A percentile compares a stretch with the other conserved stretches of the same genome.
phyloP scores from a whole-genome alignment of 768 basidiomycete species.

The Boletus fagicola region DNA sequence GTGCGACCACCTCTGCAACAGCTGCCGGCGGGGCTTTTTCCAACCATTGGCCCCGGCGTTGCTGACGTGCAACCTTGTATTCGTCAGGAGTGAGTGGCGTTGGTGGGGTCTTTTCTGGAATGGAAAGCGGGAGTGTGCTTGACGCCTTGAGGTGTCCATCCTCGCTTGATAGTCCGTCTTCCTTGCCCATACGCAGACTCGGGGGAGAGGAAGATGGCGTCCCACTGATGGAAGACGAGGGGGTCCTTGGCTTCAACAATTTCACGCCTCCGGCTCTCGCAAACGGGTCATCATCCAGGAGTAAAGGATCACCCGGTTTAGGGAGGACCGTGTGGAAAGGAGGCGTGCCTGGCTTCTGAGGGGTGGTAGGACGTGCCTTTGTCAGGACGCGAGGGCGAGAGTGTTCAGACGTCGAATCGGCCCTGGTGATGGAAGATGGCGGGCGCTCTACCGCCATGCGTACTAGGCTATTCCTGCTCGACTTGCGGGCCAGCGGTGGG shows the following conservation, averaged over 20 bases:
- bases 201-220: neutral
- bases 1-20: slow-evolving; percentile 33
- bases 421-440: slow-evolving; percentile 3
- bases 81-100: slow-evolving; percentile 35
- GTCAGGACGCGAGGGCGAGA: slow-evolving; percentile 26
- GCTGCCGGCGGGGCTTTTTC: slow-evolving; percentile 39
- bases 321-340: slow-evolving; percentile 10
- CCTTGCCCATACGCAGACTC: slow-evolving; percentile 2
- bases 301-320: slow-evolving; percentile 20
- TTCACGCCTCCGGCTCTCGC: slow-evolving; percentile 53
- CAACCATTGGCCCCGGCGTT: slow-evolving; percentile 40
- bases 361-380: slow-evolving; percentile 36
- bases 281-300: slow-evolving; percentile 44
- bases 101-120: slow-evolving; percentile 5
- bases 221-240: slow-evolving; percentile 1
- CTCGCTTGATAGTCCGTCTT: slow-evolving; percentile 2
- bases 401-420: slow-evolving; percentile 14
- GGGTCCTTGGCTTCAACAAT: slow-evolving; percentile 36
- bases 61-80: slow-evolving; percentile 40
- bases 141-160: slow-evolving; percentile 9
- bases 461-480: slow-evolving; percentile 14
- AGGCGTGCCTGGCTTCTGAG: slow-evolving; percentile 22
- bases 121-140: neutral
- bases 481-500: slow-evolving; percentile 12
- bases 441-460: slow-evolving; percentile 14